These are phyloP conservation scores for Zea luxurians DNA, from an alignment of 176 grass and related monocot species.

Conservation along the genomic window DNA sequence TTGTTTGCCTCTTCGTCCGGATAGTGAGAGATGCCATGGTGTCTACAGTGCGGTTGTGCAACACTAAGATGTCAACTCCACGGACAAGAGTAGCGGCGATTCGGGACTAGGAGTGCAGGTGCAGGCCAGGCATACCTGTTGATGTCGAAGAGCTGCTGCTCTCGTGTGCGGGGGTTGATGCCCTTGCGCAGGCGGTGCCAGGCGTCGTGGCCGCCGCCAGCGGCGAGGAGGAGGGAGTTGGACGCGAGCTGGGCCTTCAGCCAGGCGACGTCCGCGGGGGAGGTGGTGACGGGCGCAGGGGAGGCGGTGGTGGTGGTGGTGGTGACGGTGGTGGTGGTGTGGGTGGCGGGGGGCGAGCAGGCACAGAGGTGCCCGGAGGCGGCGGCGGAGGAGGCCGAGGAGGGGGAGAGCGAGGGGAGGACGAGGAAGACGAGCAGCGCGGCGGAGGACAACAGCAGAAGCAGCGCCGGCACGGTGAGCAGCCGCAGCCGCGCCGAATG, in stretches of 20 bases:
- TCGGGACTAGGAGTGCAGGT: background rate
- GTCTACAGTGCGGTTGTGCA: background rate
- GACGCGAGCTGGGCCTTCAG: conserved; percentile 60
- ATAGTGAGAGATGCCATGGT: conserved; percentile 63
- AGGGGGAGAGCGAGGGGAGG: conserved; percentile 44
- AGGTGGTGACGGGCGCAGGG: conserved; percentile 50
- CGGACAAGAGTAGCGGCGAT: background rate
- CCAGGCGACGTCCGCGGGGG: conserved; percentile 64
- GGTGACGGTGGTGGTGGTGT: conserved; percentile 53
- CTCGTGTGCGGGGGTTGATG: conserved; percentile 90
- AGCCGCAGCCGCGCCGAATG: conserved; percentile 55
- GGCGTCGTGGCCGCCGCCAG: conserved; percentile 40
- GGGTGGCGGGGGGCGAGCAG: conserved; percentile 50
- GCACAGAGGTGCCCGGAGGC: conserved; percentile 37
- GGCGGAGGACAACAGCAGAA: conserved; percentile 57
- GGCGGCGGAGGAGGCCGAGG: conserved; percentile 25
- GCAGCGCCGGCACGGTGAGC: conserved; percentile 51
- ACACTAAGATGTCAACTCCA: conserved; percentile 20
- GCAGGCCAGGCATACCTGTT: conserved; percentile 50
- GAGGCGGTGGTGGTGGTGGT: conserved; percentile 34
- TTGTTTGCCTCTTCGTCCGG: conserved; percentile 46
- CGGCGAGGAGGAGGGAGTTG: conserved; percentile 64
- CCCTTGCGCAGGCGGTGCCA: conserved; percentile 85
- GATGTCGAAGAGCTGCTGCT: conserved; percentile 79
- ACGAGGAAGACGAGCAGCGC: conserved; percentile 61